Evolutionary conservation across 2,329 filamentous ascomycete genomes (phyloP), one percentile per base, ranked within the genome.

Genomic region (Paramyrothecium roridum): DNA sequence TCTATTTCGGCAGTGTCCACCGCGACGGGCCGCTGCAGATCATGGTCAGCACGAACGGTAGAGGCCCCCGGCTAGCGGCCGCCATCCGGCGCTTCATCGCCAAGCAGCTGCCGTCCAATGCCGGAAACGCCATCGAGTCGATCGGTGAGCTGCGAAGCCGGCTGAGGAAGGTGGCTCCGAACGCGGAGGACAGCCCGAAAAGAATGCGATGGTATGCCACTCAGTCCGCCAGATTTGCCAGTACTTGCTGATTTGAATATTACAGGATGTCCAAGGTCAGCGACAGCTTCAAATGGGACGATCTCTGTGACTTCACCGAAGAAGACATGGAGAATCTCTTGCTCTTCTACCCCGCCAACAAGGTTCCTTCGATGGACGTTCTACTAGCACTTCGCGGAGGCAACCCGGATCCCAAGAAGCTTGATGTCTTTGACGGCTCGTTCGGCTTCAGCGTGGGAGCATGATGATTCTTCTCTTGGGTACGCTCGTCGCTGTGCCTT

Each of bases 21-120:
- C 88, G 95, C 52, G 95, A 99, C 70, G 95, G 95, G 0, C 95
- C 95, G 7, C 75, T 99, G 57, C 95, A 99, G 77, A 88, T 99
- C 66, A 99, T 99, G 95, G 93, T 99, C 64, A 96, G 90, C 76
- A 99, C 95, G 37, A 99, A 98, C 70, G 95, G 95, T 52, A 97
- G 96, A 70, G 95, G 95, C 0, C 95, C 95, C 0, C 87, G 93
- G 68, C 76, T 99, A 60, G 95, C 95, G 11, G 93, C 91, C 62
- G 87, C 93, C 50, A 89, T 99, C 52, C 80, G 93, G 53, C 83
- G 88, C 68, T 85, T 89, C 68, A 96, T 99, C 61, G 93, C 91
- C 19, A 81, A 78, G 20, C 80, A 79, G 50, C 75, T 99, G 55
- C 95, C 95, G 1, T 75, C 77, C 19, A 91, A 95, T 61, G 88